Evolutionary conservation across 139 green algal genomes (phyloP).

Genomic region (Ulvella scutata): DNA sequence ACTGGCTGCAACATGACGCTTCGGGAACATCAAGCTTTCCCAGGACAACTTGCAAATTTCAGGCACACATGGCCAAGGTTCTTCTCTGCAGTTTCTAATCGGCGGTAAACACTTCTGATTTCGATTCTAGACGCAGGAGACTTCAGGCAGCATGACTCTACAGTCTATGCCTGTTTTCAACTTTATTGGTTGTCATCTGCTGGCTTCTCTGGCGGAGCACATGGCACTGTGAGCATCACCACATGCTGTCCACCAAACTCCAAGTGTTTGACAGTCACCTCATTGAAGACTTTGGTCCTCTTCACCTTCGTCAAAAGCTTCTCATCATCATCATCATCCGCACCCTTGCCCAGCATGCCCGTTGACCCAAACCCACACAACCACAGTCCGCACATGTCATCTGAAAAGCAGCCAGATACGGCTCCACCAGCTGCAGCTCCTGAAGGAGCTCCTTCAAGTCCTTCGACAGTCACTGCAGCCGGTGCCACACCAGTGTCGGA

Average conservation of each 20-base stretch:
- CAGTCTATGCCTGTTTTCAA: too few species aligned
- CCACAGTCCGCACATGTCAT: conserved; percentile 3
- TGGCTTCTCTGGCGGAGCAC: too few species aligned
- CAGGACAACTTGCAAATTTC: too few species aligned
- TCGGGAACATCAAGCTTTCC: too few species aligned
- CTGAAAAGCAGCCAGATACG: conserved; percentile 37
- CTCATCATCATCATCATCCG: conserved; percentile 9
- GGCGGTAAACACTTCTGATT: too few species aligned
- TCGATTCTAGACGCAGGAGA: too few species aligned
- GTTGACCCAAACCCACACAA: background rate
- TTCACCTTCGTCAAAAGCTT: conserved; percentile 8
- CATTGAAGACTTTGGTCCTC: conserved; percentile 35
- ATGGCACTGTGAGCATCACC: conserved; percentile 28
- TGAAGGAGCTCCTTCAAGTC: conserved; percentile 17
- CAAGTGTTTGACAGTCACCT: conserved; percentile 24
- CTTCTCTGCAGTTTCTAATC: too few species aligned
- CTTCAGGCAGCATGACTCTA: too few species aligned
- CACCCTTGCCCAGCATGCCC: background rate
- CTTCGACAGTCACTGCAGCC: conserved; percentile 18
- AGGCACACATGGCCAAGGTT: too few species aligned
- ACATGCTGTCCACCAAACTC: conserved; percentile 67
- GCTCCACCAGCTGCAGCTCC: conserved; percentile 31
- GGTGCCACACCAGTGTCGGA: conserved; percentile 24
- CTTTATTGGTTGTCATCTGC: too few species aligned
- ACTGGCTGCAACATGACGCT: too few species aligned